phyloP scores from a whole-genome alignment of 495 filamentous ascomycete species.

The Tuber aestivum region DNA sequence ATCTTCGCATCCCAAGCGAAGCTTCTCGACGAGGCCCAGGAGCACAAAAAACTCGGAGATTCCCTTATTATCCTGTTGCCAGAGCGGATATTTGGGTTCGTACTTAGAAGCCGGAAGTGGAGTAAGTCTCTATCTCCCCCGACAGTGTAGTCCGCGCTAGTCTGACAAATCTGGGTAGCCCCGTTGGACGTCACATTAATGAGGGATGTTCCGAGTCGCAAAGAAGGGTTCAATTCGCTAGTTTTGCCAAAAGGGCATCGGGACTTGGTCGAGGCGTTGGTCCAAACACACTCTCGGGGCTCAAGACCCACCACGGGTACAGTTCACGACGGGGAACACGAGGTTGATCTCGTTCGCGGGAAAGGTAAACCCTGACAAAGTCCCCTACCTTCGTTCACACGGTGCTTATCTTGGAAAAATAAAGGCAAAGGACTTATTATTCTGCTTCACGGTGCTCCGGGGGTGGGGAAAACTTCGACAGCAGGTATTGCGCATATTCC shows the following conservation, averaged over 20 bases:
- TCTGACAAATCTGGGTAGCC: constrained; percentile 4
- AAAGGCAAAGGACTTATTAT: constrained; percentile 12
- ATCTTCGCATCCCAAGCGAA: background rate
- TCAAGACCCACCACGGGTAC: background rate
- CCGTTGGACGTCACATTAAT: constrained; percentile 1
- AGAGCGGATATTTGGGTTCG: constrained; percentile 1
- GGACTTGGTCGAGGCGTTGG: constrained; percentile 7
- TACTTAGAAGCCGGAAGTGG: constrained; percentile 12
- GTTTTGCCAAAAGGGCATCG: constrained; percentile 15
- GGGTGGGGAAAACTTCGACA: constrained; percentile 21
- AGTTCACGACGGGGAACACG: background rate
- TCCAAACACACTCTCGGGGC: constrained; percentile 4
- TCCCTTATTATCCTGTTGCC: background rate
- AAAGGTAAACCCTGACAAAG: background rate
- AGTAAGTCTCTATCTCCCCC: background rate
- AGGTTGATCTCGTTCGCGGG: background rate
- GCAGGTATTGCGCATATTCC: constrained; percentile 11
- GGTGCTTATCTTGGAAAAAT: background rate
- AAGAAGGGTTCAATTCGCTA: constrained; percentile 12
- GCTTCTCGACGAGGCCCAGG: background rate
- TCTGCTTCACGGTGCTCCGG: constrained; percentile 21
- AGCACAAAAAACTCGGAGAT: background rate
- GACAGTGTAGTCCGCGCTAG: background rate
- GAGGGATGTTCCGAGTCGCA: background rate
- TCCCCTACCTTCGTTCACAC: background rate